phyloP scores from a whole-genome alignment of 2,329 filamentous ascomycete genomes.

The Colletotrichum sp. region DNA sequence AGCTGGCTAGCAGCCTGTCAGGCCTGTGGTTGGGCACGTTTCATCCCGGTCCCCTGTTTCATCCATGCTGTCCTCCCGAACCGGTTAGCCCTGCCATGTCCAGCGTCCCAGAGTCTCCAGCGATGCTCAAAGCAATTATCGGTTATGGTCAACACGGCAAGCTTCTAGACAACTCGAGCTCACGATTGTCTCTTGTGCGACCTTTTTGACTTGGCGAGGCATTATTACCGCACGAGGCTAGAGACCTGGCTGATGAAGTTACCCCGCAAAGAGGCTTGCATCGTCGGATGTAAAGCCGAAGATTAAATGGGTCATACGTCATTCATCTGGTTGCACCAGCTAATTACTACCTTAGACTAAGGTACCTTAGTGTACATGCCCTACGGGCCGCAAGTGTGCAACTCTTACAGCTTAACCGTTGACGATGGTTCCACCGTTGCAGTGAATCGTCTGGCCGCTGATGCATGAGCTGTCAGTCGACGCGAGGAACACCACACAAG shows the following conservation, averaged over 20 bases:
- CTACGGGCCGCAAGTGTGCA: neutral
- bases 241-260: neutral
- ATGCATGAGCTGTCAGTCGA: conserved; percentile 75
- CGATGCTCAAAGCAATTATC: neutral
- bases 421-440: conserved; percentile 54
- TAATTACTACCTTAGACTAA: neutral
- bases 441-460: conserved; percentile 69
- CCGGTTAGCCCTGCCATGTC: conserved; percentile 2
- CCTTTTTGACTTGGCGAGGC: neutral
- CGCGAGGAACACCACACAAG: conserved; percentile 82
- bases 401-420: conserved; percentile 41
- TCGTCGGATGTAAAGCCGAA: neutral
- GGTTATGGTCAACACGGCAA: neutral
- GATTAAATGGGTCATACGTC: conserved; percentile 2
- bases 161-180: neutral
- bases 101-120: neutral
- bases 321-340: neutral
- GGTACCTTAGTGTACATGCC: neutral
- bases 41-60: conserved; percentile 7
- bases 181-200: neutral
- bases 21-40: conserved; percentile 3
- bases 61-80: neutral
- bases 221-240: neutral
- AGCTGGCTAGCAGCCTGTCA: neutral
- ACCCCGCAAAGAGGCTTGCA: neutral